These are phyloP conservation scores for Umbelopsis isabellina DNA, from an alignment of 192 early-diverging fungal species.

Conservation along the genomic window DNA sequence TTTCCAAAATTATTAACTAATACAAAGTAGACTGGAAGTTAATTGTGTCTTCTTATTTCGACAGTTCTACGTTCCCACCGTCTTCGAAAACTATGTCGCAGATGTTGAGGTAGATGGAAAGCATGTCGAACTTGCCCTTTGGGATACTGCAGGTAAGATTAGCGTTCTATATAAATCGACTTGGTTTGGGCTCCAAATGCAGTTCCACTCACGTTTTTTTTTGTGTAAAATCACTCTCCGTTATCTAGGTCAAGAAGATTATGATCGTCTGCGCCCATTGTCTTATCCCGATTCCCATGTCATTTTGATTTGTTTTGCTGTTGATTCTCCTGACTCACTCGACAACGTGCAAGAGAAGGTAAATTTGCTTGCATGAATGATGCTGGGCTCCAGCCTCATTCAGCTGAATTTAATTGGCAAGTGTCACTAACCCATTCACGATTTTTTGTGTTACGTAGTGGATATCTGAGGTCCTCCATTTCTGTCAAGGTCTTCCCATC, in stretches of 20 bases:
- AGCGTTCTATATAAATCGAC: no score
- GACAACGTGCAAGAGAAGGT: conserved; percentile 79
- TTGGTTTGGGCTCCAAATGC: not conserved
- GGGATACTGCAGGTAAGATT: conserved; percentile 84
- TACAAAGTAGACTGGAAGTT: not conserved
- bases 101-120: conserved; percentile 88
- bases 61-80: conserved; percentile 81
- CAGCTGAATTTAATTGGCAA: conserved; percentile 11
- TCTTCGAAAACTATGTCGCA: conserved; percentile 93
- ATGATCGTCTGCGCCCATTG: conserved; percentile 90
- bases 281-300: conserved; percentile 93
- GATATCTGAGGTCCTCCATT: conserved; percentile 87
- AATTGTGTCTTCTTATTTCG: not conserved
- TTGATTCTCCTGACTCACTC: conserved; percentile 81
- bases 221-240: conserved; percentile 10
- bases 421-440: conserved; percentile 23
- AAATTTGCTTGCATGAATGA: not conserved
- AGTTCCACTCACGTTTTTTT: not conserved
- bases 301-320: conserved; percentile 91
- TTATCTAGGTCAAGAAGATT: conserved; percentile 86
- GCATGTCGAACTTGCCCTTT: conserved; percentile 86
- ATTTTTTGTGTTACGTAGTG: conserved; percentile 56
- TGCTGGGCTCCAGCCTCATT: not conserved
- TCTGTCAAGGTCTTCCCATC: conserved; percentile 85
- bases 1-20: conserved; percentile 11